Conservation (phyloP, 2,329 filamentous ascomycete genomes). For the Arthrinium phaeospermum region DNA sequence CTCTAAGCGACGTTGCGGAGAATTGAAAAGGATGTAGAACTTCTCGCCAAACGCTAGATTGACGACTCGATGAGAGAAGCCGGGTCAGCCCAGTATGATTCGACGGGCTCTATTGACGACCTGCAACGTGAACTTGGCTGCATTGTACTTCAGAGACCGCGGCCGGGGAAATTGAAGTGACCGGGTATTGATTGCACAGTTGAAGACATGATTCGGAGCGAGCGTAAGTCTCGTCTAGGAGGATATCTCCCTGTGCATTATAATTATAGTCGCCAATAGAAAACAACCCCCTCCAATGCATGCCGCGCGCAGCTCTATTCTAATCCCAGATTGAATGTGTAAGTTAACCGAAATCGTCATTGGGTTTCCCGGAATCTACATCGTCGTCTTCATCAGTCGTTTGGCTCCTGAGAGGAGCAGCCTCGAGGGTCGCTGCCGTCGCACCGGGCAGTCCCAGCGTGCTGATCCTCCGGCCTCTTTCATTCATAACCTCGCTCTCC, state of each 20-base stretch:
- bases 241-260: constrained; percentile 8
- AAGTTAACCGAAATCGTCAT: constrained; percentile 36
- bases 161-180: not conserved
- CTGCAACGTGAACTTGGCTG: not conserved
- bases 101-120: not conserved
- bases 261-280: constrained; percentile 13
- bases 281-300: not conserved
- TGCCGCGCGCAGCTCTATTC: constrained; percentile 12
- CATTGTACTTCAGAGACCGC: not conserved
- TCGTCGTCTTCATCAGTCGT: constrained; percentile 28
- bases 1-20: not conserved
- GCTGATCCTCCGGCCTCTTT: constrained; percentile 61
- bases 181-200: not conserved
- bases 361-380: constrained; percentile 30
- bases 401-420: constrained; percentile 49
- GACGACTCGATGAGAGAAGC: not conserved
- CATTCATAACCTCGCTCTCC: constrained; percentile 51
- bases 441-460: constrained; percentile 52
- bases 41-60: not conserved
- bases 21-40: not conserved
- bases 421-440: constrained; percentile 50
- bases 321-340: not conserved
- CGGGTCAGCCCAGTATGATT: not conserved
- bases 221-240: not conserved
- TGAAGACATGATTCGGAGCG: not conserved